Base-by-base conservation (phyloP, 2,329 filamentous ascomycete genomes). In the Bretziella fagacearum region DNA sequence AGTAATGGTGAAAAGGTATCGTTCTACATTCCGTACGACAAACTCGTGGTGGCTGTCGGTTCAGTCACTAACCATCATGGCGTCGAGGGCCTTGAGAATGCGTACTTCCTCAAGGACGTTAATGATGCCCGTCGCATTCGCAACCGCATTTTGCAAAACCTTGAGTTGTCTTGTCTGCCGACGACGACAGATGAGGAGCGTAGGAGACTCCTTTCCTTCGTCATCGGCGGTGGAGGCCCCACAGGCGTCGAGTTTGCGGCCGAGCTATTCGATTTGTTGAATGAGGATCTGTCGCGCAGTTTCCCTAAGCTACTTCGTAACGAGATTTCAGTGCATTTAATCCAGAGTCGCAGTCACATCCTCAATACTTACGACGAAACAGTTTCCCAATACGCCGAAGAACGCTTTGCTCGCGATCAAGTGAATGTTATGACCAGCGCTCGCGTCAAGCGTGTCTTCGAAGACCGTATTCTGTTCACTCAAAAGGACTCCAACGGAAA, bases 221-320 rank as follows among this genome's bases (percentile, higher is more conserved):
- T 95, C n/a, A 68, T 98, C 49, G 89, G 84, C 58, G 91, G 91
- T 46, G 91, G 91, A 56, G 91, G 91, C 0, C 91, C 91, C 3
- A 98, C 91, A 0, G 91, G 91, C 51, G 91, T 98, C 29, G 91
- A 98, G 60, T 98, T 98, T 56, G 93, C 93, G 1, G 91, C 91
- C 4, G 91, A 98, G 60, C 71, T 98, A 5, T 96, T 83, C 60
- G 91, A 98, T 62, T 79, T 98, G 61, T 70, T 98, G 13, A 98
- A 98, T 58, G 93, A 98, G 61, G 91, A 98, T 59, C 64, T 98
- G 36, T 79, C 79, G 36, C 69, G 72, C 45, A 77, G 82, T 55
- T 98, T 94, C 62, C 91, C 91, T 2, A 79, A 79, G 52, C 76
- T 98, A 25, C 65, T 98, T n/a, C 78, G 91, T 52, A 96, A 96